Conservation (phyloP, 108 stramenopile species). For the Fragilariopsis cylindrus region DNA sequence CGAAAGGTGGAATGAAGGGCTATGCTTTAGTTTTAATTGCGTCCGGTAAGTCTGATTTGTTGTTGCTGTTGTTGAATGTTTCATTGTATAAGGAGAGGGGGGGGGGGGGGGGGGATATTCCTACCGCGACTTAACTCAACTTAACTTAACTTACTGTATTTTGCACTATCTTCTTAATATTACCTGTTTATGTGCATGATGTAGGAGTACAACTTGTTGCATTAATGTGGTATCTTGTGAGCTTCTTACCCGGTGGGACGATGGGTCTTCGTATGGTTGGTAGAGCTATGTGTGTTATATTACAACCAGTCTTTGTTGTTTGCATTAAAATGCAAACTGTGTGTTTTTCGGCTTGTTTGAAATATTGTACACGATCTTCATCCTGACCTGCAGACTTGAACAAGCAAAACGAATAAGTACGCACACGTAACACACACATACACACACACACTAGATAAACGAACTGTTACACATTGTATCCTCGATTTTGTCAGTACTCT, state of each 20-base stretch:
- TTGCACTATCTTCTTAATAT: too few relatives aligned
- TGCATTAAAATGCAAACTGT: slow-evolving; percentile 70
- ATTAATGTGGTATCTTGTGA: slow-evolving; percentile 86
- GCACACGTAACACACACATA: neutral
- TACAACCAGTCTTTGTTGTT: slow-evolving; percentile 68
- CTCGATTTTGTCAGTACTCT: neutral
- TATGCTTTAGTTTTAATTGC: slow-evolving; percentile 71
- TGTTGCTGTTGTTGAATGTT: too few relatives aligned
- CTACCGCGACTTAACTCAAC: too few relatives aligned
- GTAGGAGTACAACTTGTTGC: slow-evolving; percentile 64
- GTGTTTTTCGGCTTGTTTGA: slow-evolving; percentile 23
- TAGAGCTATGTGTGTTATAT: slow-evolving; percentile 64
- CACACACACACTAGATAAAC: neutral
- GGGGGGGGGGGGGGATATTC: too few relatives aligned
- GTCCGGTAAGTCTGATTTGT: slow-evolving; percentile 30
- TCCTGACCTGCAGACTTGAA: neutral
- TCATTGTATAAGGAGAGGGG: too few relatives aligned
- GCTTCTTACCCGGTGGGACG: slow-evolving; percentile 88
- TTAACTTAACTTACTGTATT: too few relatives aligned
- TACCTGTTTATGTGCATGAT: neutral
- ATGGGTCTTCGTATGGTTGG: slow-evolving; percentile 71
- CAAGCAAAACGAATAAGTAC: too few relatives aligned
- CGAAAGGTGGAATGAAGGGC: slow-evolving; percentile 75
- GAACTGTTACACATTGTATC: neutral
- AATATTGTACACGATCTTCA: slow-evolving; percentile 19